A percentile compares a stretch with the other conserved stretches of the same genome.
phyloP scores from a whole-genome alignment of 805 yeast genomes.

The Wickerhamiella parazyma region DNA sequence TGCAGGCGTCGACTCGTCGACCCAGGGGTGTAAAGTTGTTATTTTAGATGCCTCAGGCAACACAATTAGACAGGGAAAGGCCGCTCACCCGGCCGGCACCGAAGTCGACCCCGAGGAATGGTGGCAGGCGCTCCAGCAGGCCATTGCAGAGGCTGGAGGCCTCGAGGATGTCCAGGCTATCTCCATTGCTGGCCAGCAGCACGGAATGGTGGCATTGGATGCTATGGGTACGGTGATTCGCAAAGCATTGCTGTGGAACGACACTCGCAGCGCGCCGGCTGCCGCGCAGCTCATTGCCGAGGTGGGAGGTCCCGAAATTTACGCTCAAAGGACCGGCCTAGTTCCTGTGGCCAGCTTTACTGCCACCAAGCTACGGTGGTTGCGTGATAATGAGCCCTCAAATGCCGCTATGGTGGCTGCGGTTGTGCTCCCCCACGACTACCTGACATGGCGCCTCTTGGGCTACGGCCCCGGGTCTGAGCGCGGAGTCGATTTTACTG shows the following conservation, averaged over 20 bases:
- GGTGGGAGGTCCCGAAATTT: constrained; percentile 18
- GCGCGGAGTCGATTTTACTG: constrained; percentile 15
- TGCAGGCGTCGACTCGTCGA: constrained; percentile 21
- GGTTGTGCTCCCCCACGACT: constrained; percentile 20
- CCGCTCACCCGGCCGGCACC: constrained; percentile 18
- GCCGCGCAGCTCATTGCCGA: constrained; percentile 17
- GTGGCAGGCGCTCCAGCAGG: constrained; percentile 15
- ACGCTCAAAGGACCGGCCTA: constrained; percentile 18
- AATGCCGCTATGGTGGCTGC: constrained; percentile 17
- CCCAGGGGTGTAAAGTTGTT: constrained; percentile 20
- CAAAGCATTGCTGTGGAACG: constrained; percentile 20
- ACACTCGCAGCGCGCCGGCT: constrained; percentile 17
- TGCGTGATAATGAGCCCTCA: constrained; percentile 19
- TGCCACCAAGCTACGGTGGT: constrained; percentile 19
- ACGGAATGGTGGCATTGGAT: constrained; percentile 18
- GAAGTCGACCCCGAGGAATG: constrained; percentile 19
- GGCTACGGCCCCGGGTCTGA: constrained; percentile 18
- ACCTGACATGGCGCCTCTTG: constrained; percentile 19
- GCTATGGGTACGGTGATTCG: constrained; percentile 16
- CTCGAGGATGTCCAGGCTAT: constrained; percentile 18
- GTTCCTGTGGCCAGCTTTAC: constrained; percentile 22
- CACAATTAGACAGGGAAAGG: constrained; percentile 14
- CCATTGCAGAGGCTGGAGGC: constrained; percentile 17
- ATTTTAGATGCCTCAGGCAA: constrained; percentile 15
- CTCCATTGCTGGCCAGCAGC: constrained; percentile 21